Percentiles rank a stretch among this genome's conserved stretches.
These are phyloP conservation scores for Hippophae gyantsensis DNA, from an alignment of 306 rosid genomes.

Conservation along the genomic window DNA sequence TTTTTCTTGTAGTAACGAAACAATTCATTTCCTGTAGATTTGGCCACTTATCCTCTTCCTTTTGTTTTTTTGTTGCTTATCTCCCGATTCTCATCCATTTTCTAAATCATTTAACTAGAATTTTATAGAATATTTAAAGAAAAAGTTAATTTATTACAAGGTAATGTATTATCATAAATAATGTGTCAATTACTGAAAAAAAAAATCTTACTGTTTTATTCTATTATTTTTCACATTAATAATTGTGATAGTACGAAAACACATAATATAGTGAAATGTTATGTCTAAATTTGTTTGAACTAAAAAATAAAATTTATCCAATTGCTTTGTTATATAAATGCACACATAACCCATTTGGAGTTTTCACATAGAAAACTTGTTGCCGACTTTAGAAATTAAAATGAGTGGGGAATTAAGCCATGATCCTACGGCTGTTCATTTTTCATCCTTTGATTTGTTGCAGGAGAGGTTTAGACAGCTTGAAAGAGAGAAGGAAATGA, in stretches of 20 bases:
- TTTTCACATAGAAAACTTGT: too few species aligned
- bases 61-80: slow-evolving; percentile 51
- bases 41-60: slow-evolving; percentile 55
- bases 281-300: too few species aligned
- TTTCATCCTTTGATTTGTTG: slow-evolving; percentile 62
- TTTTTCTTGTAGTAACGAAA: slow-evolving; percentile 47
- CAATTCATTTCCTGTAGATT: slow-evolving; percentile 33
- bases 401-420: slow-evolving; percentile 47
- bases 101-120: slow-evolving; percentile 23
- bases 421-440: slow-evolving; percentile 27
- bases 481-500: slow-evolving; percentile 78
- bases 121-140: slow-evolving; percentile 18
- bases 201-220: too few species aligned
- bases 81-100: slow-evolving; percentile 61
- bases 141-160: too few species aligned
- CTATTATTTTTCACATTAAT: too few species aligned
- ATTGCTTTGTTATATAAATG: too few species aligned
- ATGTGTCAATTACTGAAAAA: too few species aligned
- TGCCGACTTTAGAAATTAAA: neutral
- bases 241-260: too few species aligned
- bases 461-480: slow-evolving; percentile 84
- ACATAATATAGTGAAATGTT: too few species aligned
- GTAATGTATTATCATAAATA: too few species aligned
- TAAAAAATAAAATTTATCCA: too few species aligned
- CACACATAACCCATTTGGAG: too few species aligned